Evolutionary conservation across 371 early-diverging fungal genomes (phyloP).

Genomic region (Syncephalis fuscata): DNA sequence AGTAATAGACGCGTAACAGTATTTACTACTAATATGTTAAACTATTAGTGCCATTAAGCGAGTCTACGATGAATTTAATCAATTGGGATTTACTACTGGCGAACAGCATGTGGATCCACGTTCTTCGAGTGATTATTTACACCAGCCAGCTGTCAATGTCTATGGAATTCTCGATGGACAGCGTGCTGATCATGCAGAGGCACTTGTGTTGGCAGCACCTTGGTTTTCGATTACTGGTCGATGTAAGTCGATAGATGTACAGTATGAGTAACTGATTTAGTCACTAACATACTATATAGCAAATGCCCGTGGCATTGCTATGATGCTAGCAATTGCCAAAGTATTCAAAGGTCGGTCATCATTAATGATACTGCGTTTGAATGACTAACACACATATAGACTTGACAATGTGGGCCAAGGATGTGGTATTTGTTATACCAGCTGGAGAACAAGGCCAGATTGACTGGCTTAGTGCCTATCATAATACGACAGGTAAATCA

Average conservation of each 20-base stretch:
- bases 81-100: slow-evolving; percentile 5
- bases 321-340: slow-evolving; percentile 55
- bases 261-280: not conserved
- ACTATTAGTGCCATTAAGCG: not conserved
- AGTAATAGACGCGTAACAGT: not conserved
- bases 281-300: slow-evolving; percentile 13
- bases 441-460: slow-evolving; percentile 58
- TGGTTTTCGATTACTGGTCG: slow-evolving; percentile 3
- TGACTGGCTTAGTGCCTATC: slow-evolving; percentile 86
- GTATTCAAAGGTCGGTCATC: slow-evolving; percentile 42
- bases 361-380: not conserved
- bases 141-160: slow-evolving; percentile 43
- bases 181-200: slow-evolving; percentile 80
- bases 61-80: slow-evolving; percentile 5
- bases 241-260: slow-evolving; percentile 1
- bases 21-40: not conserved
- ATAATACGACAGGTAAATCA: slow-evolving; percentile 11
- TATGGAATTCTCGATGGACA: slow-evolving; percentile 74
- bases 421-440: slow-evolving; percentile 70
- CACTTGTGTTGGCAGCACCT: slow-evolving; percentile 38
- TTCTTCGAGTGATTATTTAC: not conserved
- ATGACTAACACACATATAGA: too few relatives aligned
- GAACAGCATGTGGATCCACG: slow-evolving; percentile 2
- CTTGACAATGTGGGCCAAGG: slow-evolving; percentile 80
- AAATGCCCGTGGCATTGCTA: slow-evolving; percentile 60